phyloP scores from a whole-genome alignment of 192 early-diverging fungal species.

The Coemansia sp. region DNA sequence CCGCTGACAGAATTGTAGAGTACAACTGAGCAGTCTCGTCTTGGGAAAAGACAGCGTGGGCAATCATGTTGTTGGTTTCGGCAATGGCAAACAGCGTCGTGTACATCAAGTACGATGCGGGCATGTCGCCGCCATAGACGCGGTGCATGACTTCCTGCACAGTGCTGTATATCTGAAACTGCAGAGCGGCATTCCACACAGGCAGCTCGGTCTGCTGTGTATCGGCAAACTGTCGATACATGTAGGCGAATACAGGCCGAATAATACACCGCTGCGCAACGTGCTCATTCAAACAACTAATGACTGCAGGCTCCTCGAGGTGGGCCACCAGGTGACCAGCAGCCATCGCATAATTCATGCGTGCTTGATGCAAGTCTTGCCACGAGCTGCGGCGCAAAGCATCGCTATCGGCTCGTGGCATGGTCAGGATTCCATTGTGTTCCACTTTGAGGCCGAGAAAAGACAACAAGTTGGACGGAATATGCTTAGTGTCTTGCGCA shows the following conservation, averaged over 20 bases:
- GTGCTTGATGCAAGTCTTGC: conserved; percentile 4
- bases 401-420: conserved; percentile 8
- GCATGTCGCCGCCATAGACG: conserved; percentile 3
- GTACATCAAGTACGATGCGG: conserved; percentile 31
- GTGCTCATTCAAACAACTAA: conserved; percentile 5
- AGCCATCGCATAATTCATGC: conserved; percentile 30
- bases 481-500: not conserved
- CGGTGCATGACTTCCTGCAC: conserved; percentile 21
- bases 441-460: conserved; percentile 28
- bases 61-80: conserved; percentile 38
- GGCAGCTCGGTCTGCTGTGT: conserved; percentile 10
- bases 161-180: conserved; percentile 50
- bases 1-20: conserved; percentile 9
- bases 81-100: conserved; percentile 41
- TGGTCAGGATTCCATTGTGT: conserved; percentile 5
- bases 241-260: conserved; percentile 37
- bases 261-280: conserved; percentile 26
- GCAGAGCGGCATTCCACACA: conserved; percentile 16
- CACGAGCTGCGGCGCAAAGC: not conserved
- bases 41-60: conserved; percentile 1
- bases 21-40: conserved; percentile 8
- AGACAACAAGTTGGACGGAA: conserved; percentile 17
- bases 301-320: conserved; percentile 17
- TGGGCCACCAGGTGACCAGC: conserved; percentile 27
- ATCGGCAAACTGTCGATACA: conserved; percentile 16